These are phyloP conservation scores for Termitomyces sp. DNA, from an alignment of 768 basidiomycete genomes.

Conservation along the genomic window DNA sequence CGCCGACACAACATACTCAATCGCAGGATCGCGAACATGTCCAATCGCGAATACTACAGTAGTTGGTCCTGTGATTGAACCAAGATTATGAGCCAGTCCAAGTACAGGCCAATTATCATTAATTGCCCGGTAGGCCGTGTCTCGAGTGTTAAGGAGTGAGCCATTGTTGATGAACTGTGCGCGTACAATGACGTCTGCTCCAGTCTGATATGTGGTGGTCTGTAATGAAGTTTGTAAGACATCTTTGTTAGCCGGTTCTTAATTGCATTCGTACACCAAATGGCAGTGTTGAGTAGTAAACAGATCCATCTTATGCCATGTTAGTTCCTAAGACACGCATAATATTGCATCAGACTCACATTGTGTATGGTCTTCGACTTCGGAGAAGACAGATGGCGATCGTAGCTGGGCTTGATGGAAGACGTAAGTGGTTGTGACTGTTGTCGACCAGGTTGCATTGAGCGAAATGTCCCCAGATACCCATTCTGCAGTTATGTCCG, in stretches of 20 bases:
- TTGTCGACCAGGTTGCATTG: slow-evolving; percentile 51
- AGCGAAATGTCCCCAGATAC: slow-evolving; percentile 41
- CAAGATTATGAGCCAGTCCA: slow-evolving; percentile 53
- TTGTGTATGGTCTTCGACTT: slow-evolving; percentile 55
- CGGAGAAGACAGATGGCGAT: slow-evolving; percentile 37
- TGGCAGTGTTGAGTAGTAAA: slow-evolving; percentile 50
- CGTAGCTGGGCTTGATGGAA: slow-evolving; percentile 55
- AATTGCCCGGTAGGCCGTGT: slow-evolving; percentile 55
- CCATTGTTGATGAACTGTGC: slow-evolving; percentile 57
- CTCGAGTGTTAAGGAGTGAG: slow-evolving; percentile 42
- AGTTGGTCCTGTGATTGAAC: slow-evolving; percentile 31
- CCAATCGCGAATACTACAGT: slow-evolving; percentile 39
- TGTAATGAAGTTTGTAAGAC: slow-evolving; percentile 13
- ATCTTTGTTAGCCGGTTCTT: not conserved
- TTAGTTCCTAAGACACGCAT: not conserved
- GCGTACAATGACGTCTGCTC: slow-evolving; percentile 48
- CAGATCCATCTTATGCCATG: slow-evolving; percentile 51
- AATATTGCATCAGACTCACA: slow-evolving; percentile 19
- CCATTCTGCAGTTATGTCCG: too few relatives aligned
- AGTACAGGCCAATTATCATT: slow-evolving; percentile 58
- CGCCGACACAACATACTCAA: slow-evolving; percentile 39
- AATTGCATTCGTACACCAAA: slow-evolving; percentile 34
- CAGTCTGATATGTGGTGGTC: slow-evolving; percentile 54
- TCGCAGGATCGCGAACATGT: slow-evolving; percentile 43
- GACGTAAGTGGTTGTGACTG: slow-evolving; percentile 32